Evolutionary conservation across 345 rosid genomes (phyloP).

Genomic region (Euclidium syriacum): DNA sequence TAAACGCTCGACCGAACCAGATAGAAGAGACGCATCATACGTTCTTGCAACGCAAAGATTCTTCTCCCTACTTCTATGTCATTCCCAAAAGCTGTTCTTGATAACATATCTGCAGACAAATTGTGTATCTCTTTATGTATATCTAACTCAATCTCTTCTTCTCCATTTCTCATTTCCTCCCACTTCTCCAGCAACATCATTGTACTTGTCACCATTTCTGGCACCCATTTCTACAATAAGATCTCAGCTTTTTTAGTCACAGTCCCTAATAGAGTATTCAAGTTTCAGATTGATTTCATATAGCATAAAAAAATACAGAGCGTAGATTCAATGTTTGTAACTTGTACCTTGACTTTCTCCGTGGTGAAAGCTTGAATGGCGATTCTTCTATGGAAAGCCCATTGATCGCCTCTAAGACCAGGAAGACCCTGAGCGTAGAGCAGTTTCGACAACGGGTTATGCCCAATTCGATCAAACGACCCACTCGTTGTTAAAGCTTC

Average conservation of each 20-base stretch:
- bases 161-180: slow-evolving; percentile 55
- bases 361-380: slow-evolving; percentile 54
- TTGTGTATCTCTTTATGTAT: slow-evolving; percentile 50
- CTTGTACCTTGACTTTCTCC: slow-evolving; percentile 65
- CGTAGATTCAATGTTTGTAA: background rate
- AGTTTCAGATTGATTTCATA: background rate
- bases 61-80: slow-evolving; percentile 67
- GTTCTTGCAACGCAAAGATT: slow-evolving; percentile 64
- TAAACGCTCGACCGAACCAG: slow-evolving; percentile 53
- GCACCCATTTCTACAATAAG: slow-evolving; percentile 54
- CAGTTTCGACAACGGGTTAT: slow-evolving; percentile 49
- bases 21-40: slow-evolving; percentile 52
- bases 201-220: slow-evolving; percentile 53
- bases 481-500: slow-evolving; percentile 43
- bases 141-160: slow-evolving; percentile 63
- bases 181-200: slow-evolving; percentile 49
- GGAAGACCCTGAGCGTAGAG: slow-evolving; percentile 70
- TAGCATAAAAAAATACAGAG: background rate
- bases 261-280: too few relatives aligned
- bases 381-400: slow-evolving; percentile 68
- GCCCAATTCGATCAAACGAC: slow-evolving; percentile 33
- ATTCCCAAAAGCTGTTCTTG: slow-evolving; percentile 89
- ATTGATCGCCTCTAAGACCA: slow-evolving; percentile 55
- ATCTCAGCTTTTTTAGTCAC: background rate
- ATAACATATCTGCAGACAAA: slow-evolving; percentile 65